Percentiles rank a stretch among this genome's conserved stretches.
Conservation (phyloP, 23 red algal species). For the Gracilaria gracilis region DNA sequence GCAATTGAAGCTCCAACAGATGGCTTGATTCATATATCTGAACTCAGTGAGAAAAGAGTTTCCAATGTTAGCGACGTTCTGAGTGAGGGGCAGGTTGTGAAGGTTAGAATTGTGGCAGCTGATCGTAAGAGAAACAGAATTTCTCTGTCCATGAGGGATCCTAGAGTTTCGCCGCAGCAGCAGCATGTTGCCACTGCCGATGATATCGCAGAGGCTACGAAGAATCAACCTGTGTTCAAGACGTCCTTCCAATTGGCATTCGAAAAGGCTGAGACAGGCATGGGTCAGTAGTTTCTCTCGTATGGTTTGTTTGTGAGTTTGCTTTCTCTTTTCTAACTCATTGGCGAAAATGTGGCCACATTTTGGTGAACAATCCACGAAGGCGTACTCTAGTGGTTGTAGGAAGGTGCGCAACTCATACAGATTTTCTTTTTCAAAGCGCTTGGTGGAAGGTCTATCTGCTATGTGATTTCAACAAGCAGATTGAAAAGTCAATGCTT, state of each 20-base stretch:
- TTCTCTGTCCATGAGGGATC: conserved; percentile 79
- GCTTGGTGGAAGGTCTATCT: background rate
- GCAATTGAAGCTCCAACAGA: conserved; percentile 75
- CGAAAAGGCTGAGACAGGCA: conserved; percentile 53
- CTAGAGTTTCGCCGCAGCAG: background rate
- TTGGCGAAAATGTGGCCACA: background rate
- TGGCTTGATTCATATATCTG: conserved; percentile 95
- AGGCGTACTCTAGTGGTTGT: too few species aligned
- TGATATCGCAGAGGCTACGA: conserved; percentile 58
- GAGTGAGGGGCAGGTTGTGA: conserved; percentile 49
- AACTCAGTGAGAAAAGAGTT: conserved; percentile 79
- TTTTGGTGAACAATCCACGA: background rate
- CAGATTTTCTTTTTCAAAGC: background rate
- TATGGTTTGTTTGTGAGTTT: conserved; percentile 3
- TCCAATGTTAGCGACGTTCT: conserved; percentile 51
- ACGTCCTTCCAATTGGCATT: conserved; percentile 86
- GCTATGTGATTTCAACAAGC: background rate
- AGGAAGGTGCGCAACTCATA: too few species aligned
- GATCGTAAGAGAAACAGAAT: conserved; percentile 84
- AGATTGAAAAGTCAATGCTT: background rate
- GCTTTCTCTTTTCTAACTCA: conserved; percentile 9
- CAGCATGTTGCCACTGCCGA: background rate
- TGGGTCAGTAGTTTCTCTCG: conserved; percentile 8
- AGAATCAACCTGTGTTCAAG: conserved; percentile 68
- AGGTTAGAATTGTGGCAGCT: conserved; percentile 72